phyloP scores from a whole-genome alignment of 2,329 filamentous ascomycete species.

The Epichloe coenophiala region DNA sequence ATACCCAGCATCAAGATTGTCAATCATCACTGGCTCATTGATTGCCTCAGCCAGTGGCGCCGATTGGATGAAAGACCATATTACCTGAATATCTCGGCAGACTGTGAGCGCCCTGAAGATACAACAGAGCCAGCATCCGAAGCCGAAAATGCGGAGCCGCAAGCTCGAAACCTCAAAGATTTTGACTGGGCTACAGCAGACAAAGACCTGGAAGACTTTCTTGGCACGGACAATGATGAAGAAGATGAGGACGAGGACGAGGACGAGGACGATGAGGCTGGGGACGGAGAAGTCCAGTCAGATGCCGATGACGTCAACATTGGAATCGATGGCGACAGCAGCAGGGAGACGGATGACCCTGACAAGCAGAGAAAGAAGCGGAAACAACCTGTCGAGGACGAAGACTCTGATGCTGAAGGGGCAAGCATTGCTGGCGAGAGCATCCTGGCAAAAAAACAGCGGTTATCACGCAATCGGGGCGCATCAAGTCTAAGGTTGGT shows the following conservation, averaged over 20 bases:
- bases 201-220: conserved; percentile 63
- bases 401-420: conserved; percentile 21
- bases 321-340: conserved; percentile 15
- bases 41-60: conserved; percentile 74
- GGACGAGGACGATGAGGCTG: conserved; percentile 4
- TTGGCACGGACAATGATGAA: conserved; percentile 42
- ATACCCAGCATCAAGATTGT: conserved; percentile 81
- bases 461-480: conserved; percentile 29
- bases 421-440: conserved; percentile 21
- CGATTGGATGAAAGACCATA: conserved; percentile 68
- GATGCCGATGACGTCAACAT: conserved; percentile 4
- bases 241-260: conserved; percentile 20
- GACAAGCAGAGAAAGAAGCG: conserved; percentile 19
- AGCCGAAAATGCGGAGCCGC: conserved; percentile 16
- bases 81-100: conserved; percentile 58
- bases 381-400: conserved; percentile 17
- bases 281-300: background rate
- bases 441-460: conserved; percentile 37
- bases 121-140: conserved; percentile 19
- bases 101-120: conserved; percentile 31
- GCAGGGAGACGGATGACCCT: conserved; percentile 14
- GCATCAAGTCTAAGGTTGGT: conserved; percentile 33
- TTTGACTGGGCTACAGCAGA: conserved; percentile 38
- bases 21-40: conserved; percentile 76
- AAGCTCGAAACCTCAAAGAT: conserved; percentile 32